Conservation (phyloP, 345 rosid species). For the Xanthoceras sorbifolium region DNA sequence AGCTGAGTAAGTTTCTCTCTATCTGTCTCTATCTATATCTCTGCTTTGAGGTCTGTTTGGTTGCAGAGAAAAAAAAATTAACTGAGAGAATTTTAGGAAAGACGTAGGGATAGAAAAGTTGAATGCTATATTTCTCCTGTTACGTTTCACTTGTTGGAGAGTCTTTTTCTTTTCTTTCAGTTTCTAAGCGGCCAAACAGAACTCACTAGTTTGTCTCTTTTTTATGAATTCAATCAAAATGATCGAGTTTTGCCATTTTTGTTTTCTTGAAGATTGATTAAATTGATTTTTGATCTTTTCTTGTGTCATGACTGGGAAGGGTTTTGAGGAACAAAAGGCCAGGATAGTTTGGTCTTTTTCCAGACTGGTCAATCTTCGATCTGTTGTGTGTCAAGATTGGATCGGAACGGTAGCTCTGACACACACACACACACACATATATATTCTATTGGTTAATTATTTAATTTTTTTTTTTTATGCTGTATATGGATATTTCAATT, state of each 20-base stretch:
- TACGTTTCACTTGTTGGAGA: neutral
- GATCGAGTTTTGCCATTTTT: neutral
- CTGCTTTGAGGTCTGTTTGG: constrained; percentile 31
- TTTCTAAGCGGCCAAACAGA: constrained; percentile 22
- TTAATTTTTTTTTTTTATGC: neutral
- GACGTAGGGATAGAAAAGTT: neutral
- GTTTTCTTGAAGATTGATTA: neutral
- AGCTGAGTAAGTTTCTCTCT: constrained; percentile 15
- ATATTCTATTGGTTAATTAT: neutral
- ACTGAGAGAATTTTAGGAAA: constrained; percentile 11
- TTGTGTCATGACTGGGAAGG: neutral
- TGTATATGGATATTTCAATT: neutral
- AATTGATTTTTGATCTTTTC: neutral
- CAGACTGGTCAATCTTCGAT: constrained; percentile 2
- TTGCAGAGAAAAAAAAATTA: constrained; percentile 36
- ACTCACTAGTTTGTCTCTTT: neutral
- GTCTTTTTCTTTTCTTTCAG: neutral
- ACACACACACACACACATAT: neutral
- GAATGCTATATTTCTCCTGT: neutral
- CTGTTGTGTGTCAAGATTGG: constrained; percentile 14
- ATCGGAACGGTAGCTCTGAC: constrained; percentile 29
- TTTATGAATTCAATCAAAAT: neutral
- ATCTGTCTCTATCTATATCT: neutral
- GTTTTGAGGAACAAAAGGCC: constrained; percentile 25
- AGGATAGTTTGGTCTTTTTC: constrained; percentile 31